Evolutionary conservation across 257 asterid genomes (phyloP).

Genomic region (Paulownia fortunei): DNA sequence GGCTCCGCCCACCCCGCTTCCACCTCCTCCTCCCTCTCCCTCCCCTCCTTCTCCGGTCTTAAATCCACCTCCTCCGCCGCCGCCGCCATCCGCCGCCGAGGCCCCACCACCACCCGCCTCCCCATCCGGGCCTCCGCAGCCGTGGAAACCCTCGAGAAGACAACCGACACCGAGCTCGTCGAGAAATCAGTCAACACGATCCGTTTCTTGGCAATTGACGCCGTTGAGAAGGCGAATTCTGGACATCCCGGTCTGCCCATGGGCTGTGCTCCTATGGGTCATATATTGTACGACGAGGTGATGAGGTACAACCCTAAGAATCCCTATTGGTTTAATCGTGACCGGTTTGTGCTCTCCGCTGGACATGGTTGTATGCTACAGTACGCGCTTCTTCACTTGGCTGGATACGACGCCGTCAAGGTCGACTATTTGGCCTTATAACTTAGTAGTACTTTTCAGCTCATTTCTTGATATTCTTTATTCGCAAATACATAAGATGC

Average conservation of each 20-base stretch:
- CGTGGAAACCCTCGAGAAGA: constrained; percentile 71
- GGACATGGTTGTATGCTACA: constrained; percentile 96
- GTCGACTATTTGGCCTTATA: constrained; percentile 32
- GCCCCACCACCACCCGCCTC: constrained; percentile 34
- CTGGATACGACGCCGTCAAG: constrained; percentile 81
- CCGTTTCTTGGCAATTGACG: constrained; percentile 81
- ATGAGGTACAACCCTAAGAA: constrained; percentile 98
- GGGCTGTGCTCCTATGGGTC: constrained; percentile 99
- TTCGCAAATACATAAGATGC: not conserved
- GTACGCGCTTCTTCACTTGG: constrained; percentile 74
- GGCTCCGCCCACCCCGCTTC: constrained; percentile 46
- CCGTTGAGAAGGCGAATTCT: constrained; percentile 88
- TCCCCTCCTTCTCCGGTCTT: constrained; percentile 65
- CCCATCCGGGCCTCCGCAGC: constrained; percentile 61
- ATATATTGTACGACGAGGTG: constrained; percentile 84
- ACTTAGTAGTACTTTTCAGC: not conserved
- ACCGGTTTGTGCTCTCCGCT: constrained; percentile 93
- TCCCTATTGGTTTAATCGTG: constrained; percentile 94
- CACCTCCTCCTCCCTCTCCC: constrained; percentile 42
- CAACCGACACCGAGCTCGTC: constrained; percentile 60
- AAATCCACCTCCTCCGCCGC: constrained; percentile 53
- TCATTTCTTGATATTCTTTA: not conserved
- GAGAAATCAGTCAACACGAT: constrained; percentile 85
- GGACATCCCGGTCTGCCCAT: constrained; percentile 95
- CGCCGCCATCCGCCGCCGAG: constrained; percentile 47